Percentiles rank a stretch among this genome's conserved stretches.
Conservation (phyloP, 2,329 filamentous ascomycete species). For the Pyricularia sp. region DNA sequence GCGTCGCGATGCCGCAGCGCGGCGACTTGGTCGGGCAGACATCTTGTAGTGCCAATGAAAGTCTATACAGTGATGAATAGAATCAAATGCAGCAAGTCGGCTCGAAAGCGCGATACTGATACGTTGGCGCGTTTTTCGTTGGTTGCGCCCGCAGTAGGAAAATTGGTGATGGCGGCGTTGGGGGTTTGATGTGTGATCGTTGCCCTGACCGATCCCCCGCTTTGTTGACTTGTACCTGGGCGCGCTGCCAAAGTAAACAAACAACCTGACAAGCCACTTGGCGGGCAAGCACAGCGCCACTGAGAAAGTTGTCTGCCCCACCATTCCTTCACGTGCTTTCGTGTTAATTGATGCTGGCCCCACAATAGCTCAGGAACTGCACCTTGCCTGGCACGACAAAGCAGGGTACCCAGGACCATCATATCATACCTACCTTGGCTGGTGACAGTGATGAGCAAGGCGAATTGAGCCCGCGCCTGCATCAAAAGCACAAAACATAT, state of each 20-base stretch:
- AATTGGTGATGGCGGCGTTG: neutral
- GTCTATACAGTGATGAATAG: neutral
- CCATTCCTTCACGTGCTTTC: slow-evolving; percentile 5
- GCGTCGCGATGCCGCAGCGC: slow-evolving; percentile 43
- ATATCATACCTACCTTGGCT: neutral
- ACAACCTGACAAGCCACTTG: slow-evolving; percentile 4
- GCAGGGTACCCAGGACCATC: neutral
- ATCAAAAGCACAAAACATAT: neutral
- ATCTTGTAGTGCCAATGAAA: slow-evolving; percentile 15
- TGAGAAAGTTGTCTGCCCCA: neutral
- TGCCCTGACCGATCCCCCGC: slow-evolving; percentile 9
- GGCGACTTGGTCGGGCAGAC: slow-evolving; percentile 29
- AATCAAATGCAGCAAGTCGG: neutral
- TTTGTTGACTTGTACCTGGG: slow-evolving; percentile 12
- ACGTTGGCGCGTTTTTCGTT: neutral
- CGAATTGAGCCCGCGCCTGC: neutral
- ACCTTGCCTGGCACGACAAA: neutral
- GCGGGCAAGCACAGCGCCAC: neutral
- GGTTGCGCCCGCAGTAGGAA: neutral
- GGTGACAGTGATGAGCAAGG: neutral
- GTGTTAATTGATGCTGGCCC: slow-evolving; percentile 1
- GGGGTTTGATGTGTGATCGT: neutral
- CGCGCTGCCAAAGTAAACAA: slow-evolving; percentile 10
- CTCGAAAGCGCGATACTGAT: slow-evolving; percentile 4
- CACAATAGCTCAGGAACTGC: neutral